Percentiles rank a stretch among this genome's conserved stretches.
phyloP scores from a whole-genome alignment of 306 rosid species.

The Coriaria nepalensis region DNA sequence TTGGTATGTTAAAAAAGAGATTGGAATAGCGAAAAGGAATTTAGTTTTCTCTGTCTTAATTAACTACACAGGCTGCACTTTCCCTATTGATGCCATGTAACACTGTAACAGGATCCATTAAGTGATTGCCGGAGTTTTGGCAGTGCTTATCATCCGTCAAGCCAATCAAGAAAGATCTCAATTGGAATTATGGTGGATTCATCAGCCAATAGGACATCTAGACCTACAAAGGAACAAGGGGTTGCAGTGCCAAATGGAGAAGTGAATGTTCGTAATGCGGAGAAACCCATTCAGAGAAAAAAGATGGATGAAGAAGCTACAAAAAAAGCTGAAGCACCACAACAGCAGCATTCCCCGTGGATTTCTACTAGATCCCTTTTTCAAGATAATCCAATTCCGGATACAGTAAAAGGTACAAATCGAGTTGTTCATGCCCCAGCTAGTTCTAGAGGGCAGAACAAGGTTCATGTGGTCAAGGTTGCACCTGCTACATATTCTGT shows the following conservation, averaged over 20 bases:
- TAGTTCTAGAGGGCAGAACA: slow-evolving; percentile 22
- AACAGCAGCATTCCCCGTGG: slow-evolving; percentile 34
- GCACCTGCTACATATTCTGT: slow-evolving; percentile 24
- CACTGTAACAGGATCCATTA: slow-evolving; percentile 37
- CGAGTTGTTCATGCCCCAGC: slow-evolving; percentile 26
- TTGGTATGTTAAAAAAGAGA: too few species aligned
- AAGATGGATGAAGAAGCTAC: slow-evolving; percentile 23
- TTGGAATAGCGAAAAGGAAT: not conserved
- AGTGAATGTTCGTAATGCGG: slow-evolving; percentile 22
- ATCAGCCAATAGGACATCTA: slow-evolving; percentile 24
- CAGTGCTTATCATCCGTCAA: slow-evolving; percentile 43
- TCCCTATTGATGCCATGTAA: not conserved
- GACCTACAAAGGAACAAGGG: slow-evolving; percentile 26
- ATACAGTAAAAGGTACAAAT: slow-evolving; percentile 28
- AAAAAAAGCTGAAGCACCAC: slow-evolving; percentile 26
- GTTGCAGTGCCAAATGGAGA: slow-evolving; percentile 28
- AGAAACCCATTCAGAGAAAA: slow-evolving; percentile 21
- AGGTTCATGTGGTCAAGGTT: slow-evolving; percentile 26
- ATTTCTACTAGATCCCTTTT: slow-evolving; percentile 26
- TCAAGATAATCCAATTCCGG: slow-evolving; percentile 29
- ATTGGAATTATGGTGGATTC: slow-evolving; percentile 69
- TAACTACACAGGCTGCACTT: slow-evolving; percentile 1
- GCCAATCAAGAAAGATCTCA: slow-evolving; percentile 85
- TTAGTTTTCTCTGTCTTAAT: not conserved
- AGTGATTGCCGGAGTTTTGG: slow-evolving; percentile 53